Conservation (phyloP, 768 basidiomycete species). For the Mycena indigotica region DNA sequence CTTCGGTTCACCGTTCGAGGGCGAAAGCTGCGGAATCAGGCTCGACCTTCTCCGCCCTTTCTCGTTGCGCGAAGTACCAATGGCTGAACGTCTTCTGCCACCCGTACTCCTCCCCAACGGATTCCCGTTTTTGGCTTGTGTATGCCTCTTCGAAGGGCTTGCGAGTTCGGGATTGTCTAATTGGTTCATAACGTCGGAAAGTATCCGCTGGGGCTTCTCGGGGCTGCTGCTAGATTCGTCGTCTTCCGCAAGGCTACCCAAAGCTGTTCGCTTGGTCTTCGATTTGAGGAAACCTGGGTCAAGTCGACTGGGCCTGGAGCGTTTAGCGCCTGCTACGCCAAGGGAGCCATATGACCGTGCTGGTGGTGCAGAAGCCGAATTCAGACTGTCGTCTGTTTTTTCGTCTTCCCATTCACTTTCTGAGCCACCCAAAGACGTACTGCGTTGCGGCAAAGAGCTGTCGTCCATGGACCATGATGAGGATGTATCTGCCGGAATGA, state of each 20-base stretch:
- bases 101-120: constrained; percentile 33
- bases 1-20: constrained; percentile 43
- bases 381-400: constrained; percentile 77
- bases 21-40: constrained; percentile 71
- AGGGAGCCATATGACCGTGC: constrained; percentile 31
- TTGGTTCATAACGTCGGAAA: constrained; percentile 71
- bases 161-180: constrained; percentile 31
- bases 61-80: constrained; percentile 76
- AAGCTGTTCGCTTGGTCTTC: constrained; percentile 44
- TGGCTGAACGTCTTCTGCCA: constrained; percentile 66
- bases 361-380: constrained; percentile 39
- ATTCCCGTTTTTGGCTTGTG: constrained; percentile 37
- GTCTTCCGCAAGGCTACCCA: constrained; percentile 71
- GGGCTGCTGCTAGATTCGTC: constrained; percentile 54
- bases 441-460: constrained; percentile 36
- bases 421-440: constrained; percentile 58
- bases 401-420: constrained; percentile 94
- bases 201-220: constrained; percentile 41
- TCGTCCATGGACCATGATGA: constrained; percentile 43
- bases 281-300: constrained; percentile 71
- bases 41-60: constrained; percentile 77
- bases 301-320: constrained; percentile 66
- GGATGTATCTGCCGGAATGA: constrained; percentile 42
- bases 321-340: constrained; percentile 37
- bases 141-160: constrained; percentile 40